A percentile compares a stretch with the other conserved stretches of the same genome.
Evolutionary conservation across 1,139 yeast species (phyloP).

Genomic region (Taphrina confusa): DNA sequence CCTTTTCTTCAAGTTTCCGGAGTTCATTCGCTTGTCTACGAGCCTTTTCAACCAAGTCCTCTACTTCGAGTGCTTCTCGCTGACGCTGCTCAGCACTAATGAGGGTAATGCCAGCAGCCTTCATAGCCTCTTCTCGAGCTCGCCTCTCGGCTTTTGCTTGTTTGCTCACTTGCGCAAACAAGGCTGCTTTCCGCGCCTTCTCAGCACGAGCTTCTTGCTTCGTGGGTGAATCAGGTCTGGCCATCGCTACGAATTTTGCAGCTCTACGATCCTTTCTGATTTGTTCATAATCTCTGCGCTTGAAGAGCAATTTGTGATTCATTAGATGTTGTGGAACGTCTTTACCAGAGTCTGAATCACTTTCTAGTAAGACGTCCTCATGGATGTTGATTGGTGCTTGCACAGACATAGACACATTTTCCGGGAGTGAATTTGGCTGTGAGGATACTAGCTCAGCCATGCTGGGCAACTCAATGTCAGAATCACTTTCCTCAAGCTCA

Average conservation of each 20-base stretch:
- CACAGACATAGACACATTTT: not conserved
- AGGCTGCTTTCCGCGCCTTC: conserved; percentile 35
- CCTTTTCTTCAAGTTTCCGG: conserved; percentile 52
- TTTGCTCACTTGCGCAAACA: conserved; percentile 43
- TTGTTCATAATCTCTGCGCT: conserved; percentile 15
- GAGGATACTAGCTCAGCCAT: not conserved
- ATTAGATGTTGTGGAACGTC: conserved; percentile 16
- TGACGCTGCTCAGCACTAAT: conserved; percentile 43
- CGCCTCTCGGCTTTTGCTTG: conserved; percentile 45
- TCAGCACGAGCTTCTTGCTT: conserved; percentile 37
- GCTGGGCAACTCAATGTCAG: conserved; percentile 14
- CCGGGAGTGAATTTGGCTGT: not conserved
- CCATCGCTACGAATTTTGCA: conserved; percentile 31
- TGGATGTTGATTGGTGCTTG: not conserved
- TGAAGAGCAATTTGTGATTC: conserved; percentile 19
- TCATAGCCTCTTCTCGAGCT: conserved; percentile 43
- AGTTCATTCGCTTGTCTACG: conserved; percentile 45
- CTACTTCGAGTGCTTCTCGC: conserved; percentile 48
- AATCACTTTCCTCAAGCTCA: conserved; percentile 23
- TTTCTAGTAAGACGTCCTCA: conserved; percentile 22
- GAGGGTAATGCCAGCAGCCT: conserved; percentile 44
- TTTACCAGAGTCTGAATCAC: conserved; percentile 13
- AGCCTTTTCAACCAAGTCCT: conserved; percentile 63
- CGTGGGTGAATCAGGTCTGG: conserved; percentile 34
- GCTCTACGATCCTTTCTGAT: conserved; percentile 28